Evolutionary conservation across 331 rosid species (phyloP).

Genomic region (Acacia concinna): DNA sequence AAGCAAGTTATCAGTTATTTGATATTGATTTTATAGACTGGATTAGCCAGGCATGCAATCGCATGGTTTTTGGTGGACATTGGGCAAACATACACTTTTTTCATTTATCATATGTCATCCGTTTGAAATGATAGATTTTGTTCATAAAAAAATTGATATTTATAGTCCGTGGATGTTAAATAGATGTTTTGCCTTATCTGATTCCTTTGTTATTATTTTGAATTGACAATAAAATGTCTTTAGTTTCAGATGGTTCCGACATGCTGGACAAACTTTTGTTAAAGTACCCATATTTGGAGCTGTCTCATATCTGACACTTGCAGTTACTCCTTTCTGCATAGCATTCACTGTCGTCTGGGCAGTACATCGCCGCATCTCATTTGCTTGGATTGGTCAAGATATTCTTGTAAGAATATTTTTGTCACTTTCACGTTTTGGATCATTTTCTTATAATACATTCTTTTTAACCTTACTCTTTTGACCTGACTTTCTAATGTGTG

Average conservation of each 20-base stretch:
- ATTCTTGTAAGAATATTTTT: slow-evolving; percentile 73
- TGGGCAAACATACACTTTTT: neutral
- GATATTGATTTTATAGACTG: neutral
- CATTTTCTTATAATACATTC: neutral
- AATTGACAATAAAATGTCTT: slow-evolving; percentile 47
- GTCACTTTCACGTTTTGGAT: slow-evolving; percentile 17
- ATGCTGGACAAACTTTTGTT: slow-evolving; percentile 67
- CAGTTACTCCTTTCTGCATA: slow-evolving; percentile 86
- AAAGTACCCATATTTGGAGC: slow-evolving; percentile 92
- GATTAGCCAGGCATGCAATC: slow-evolving; percentile 5
- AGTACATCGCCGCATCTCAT: slow-evolving; percentile 49
- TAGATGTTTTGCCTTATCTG: slow-evolving; percentile 8
- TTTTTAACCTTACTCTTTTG: slow-evolving; percentile 1
- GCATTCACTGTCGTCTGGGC: slow-evolving; percentile 90
- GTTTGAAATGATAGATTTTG: slow-evolving; percentile 1
- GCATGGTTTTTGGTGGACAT: slow-evolving; percentile 9
- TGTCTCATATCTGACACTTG: slow-evolving; percentile 82
- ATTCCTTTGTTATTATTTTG: slow-evolving; percentile 29
- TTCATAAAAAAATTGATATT: slow-evolving; percentile 6
- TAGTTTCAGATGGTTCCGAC: slow-evolving; percentile 97
- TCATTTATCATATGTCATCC: too few relatives aligned
- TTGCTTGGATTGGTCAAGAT: slow-evolving; percentile 99
- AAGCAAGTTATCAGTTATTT: neutral
- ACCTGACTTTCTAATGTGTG: neutral
- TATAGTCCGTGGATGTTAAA: neutral